Percentiles rank a stretch among this genome's conserved stretches.
Conservation (phyloP, 306 rosid genomes). For the Ceratonia siliqua region DNA sequence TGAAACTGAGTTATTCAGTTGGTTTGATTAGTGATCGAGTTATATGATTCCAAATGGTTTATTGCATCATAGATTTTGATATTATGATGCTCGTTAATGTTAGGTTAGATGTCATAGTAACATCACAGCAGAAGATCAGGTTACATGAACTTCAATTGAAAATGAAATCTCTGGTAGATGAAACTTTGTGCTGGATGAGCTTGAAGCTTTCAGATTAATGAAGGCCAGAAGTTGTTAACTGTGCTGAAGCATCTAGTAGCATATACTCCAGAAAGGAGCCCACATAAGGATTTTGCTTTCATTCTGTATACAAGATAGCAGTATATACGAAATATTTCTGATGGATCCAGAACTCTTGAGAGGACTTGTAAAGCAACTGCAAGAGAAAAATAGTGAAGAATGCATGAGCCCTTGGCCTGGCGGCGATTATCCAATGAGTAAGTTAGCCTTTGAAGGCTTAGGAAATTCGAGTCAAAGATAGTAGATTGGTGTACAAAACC, state of each 20-base stretch:
- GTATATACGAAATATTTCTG: too few species aligned
- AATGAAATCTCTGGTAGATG: conserved; percentile 2
- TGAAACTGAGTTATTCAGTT: conserved; percentile 43
- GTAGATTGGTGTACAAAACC: too few species aligned
- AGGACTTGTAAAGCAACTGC: too few species aligned
- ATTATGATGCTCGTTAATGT: too few species aligned
- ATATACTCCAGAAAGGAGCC: neutral
- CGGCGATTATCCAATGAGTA: too few species aligned
- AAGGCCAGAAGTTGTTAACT: neutral
- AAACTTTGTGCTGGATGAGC: neutral
- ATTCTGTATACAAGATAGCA: too few species aligned
- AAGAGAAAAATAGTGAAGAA: too few species aligned
- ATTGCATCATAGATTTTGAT: neutral
- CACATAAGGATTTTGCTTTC: neutral
- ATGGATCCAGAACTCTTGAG: too few species aligned
- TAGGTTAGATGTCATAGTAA: neutral
- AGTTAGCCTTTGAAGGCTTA: too few species aligned
- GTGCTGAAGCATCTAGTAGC: too few species aligned
- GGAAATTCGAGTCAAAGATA: too few species aligned
- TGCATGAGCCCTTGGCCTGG: too few species aligned
- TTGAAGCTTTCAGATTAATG: neutral
- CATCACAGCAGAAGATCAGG: neutral
- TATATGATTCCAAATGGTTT: conserved; percentile 8
- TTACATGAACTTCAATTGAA: conserved; percentile 9
- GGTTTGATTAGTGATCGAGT: conserved; percentile 31